Percentiles rank a stretch among this genome's conserved stretches.
Conservation (phyloP, 805 yeast genomes). For the Cyberlindnera mrakii region DNA sequence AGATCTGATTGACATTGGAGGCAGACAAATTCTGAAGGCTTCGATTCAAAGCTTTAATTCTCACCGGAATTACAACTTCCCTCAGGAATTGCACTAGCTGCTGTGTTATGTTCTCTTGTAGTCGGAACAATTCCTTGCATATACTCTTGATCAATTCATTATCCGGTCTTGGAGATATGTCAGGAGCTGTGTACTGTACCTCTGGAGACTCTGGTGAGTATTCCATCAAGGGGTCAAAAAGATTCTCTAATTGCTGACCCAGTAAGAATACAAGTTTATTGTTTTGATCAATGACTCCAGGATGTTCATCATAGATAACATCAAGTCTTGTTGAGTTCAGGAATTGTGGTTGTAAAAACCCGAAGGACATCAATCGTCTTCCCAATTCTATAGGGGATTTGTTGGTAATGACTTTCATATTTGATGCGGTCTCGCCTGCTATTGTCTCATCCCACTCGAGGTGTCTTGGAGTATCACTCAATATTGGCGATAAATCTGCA, state of each 20-base stretch:
- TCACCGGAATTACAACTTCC: slow-evolving; percentile 69
- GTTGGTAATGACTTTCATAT: slow-evolving; percentile 49
- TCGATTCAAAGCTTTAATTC: slow-evolving; percentile 60
- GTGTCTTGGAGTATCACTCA: not conserved
- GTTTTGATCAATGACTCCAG: slow-evolving; percentile 52
- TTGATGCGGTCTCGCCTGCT: slow-evolving; percentile 75
- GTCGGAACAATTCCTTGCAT: slow-evolving; percentile 56
- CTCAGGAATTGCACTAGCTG: slow-evolving; percentile 71
- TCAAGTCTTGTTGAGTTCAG: slow-evolving; percentile 59
- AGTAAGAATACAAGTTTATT: slow-evolving; percentile 69
- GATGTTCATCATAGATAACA: slow-evolving; percentile 60
- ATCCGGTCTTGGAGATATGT: slow-evolving; percentile 23
- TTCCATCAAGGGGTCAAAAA: slow-evolving; percentile 85
- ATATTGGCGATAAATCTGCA: slow-evolving; percentile 1
- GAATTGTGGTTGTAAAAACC: slow-evolving; percentile 46
- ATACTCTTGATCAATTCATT: slow-evolving; percentile 40
- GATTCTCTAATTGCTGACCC: slow-evolving; percentile 82
- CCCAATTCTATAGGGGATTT: slow-evolving; percentile 57
- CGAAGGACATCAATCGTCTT: slow-evolving; percentile 43
- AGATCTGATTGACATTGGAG: slow-evolving; percentile 63
- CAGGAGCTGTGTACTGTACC: slow-evolving; percentile 60
- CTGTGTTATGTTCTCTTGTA: slow-evolving; percentile 68
- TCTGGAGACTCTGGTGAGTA: slow-evolving; percentile 89
- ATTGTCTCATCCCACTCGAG: slow-evolving; percentile 69
- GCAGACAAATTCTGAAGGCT: slow-evolving; percentile 50